Conservation (phyloP, 768 basidiomycete genomes). For the Mycena epipterygia region DNA sequence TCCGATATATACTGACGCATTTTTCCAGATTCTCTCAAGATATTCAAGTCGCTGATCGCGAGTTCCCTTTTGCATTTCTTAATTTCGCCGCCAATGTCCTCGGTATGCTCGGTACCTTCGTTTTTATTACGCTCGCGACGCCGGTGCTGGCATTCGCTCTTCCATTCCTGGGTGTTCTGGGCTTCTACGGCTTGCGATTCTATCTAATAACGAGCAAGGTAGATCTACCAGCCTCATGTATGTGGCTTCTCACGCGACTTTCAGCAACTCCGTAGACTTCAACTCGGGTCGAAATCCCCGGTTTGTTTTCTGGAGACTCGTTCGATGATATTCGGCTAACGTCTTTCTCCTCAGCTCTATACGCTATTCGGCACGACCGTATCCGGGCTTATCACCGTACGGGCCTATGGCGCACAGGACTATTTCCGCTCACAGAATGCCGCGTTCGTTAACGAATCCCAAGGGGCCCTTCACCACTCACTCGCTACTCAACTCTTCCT, state of each 20-base stretch:
- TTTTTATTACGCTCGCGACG: conserved; percentile 22
- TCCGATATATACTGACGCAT: not conserved
- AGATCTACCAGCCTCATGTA: not conserved
- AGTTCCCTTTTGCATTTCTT: conserved; percentile 27
- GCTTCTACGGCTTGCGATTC: conserved; percentile 8
- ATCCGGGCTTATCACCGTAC: conserved; percentile 18
- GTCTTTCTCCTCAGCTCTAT: conserved; percentile 11
- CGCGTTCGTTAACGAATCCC: conserved; percentile 22
- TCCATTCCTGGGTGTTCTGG: conserved; percentile 12
- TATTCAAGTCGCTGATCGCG: conserved; percentile 21
- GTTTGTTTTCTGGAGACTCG: not conserved
- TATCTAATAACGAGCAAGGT: conserved; percentile 35
- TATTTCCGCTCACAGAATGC: conserved; percentile 10
- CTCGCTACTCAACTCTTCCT: conserved; percentile 24
- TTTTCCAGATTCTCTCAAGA: conserved; percentile 28
- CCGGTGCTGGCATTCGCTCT: conserved; percentile 23
- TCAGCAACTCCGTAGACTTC: conserved; percentile 30
- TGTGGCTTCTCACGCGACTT: not conserved
- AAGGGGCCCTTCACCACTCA: conserved; percentile 26
- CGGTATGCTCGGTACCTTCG: conserved; percentile 13
- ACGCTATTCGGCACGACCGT: conserved; percentile 28
- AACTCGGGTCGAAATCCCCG: conserved; percentile 24
- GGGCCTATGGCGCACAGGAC: not conserved
- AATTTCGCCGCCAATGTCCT: conserved; percentile 17
- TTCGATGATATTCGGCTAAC: not conserved